These are phyloP conservation scores for Amborella trichopoda DNA, from an alignment of 164 flowering plant genomes.

Conservation along the genomic window DNA sequence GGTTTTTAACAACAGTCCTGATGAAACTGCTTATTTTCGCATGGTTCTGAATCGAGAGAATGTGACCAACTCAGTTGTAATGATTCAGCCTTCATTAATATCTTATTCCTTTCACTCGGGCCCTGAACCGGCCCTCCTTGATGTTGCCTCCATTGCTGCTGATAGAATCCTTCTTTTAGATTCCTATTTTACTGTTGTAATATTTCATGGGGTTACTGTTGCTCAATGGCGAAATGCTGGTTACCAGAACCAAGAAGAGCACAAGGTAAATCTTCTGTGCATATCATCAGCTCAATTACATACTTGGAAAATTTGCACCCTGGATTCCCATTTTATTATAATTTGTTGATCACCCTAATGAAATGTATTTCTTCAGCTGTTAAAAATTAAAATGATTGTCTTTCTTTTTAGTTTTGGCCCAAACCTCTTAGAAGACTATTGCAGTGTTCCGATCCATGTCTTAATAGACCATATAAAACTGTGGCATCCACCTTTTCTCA, in stretches of 20 bases:
- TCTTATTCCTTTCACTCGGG: constrained; percentile 79
- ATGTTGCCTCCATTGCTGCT: constrained; percentile 83
- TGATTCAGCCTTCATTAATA: constrained; percentile 94
- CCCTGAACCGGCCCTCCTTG: constrained; percentile 87
- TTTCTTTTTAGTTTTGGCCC: too few species aligned
- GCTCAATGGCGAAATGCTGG: constrained; percentile 96
- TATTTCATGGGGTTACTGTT: constrained; percentile 85
- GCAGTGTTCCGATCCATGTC: too few species aligned
- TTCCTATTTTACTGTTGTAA: constrained; percentile 75
- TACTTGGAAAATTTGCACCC: too few species aligned
- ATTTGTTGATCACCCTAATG: too few species aligned
- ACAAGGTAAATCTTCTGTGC: constrained; percentile 38
- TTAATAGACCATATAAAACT: too few species aligned
- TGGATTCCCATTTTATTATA: too few species aligned
- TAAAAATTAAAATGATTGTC: too few species aligned
- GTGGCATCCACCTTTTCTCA: too few species aligned
- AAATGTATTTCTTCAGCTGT: too few species aligned
- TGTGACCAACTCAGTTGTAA: constrained; percentile 90
- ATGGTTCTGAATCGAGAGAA: constrained; percentile 88
- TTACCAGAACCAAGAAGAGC: constrained; percentile 76
- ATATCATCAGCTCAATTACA: too few species aligned
- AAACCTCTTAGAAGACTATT: too few species aligned
- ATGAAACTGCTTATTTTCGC: constrained; percentile 94
- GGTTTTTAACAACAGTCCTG: constrained; percentile 90
- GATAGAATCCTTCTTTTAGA: constrained; percentile 88